These are phyloP conservation scores for Solanum appendiculatum DNA, from an alignment of 257 asterid genomes.

Conservation along the genomic window DNA sequence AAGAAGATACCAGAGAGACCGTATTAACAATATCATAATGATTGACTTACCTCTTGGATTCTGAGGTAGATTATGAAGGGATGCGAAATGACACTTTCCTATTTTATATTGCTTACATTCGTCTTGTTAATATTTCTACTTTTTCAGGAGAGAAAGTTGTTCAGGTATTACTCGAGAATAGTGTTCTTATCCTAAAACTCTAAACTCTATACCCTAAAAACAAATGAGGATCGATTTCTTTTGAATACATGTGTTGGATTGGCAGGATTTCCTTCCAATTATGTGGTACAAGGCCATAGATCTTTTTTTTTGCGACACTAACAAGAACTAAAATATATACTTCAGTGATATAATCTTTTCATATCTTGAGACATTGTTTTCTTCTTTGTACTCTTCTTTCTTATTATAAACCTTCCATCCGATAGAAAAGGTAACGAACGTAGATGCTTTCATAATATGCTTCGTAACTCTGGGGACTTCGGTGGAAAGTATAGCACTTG, in stretches of 20 bases:
- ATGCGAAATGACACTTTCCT: too few relatives aligned
- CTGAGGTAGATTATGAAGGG: too few relatives aligned
- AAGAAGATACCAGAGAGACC: too few relatives aligned
- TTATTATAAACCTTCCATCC: not conserved
- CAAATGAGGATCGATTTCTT: not conserved
- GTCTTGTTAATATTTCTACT: not conserved
- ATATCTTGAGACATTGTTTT: not conserved
- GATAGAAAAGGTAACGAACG: not conserved
- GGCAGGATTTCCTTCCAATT: too few relatives aligned
- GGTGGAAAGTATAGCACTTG: not conserved
- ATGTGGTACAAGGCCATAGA: too few relatives aligned
- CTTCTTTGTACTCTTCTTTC: not conserved
- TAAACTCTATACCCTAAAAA: too few relatives aligned
- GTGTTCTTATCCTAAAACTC: not conserved
- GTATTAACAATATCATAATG: too few relatives aligned
- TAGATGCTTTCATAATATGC: not conserved
- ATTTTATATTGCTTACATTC: not conserved
- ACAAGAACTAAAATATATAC: too few relatives aligned
- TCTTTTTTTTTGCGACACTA: too few relatives aligned
- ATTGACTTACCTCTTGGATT: too few relatives aligned
- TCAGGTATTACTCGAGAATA: not conserved
- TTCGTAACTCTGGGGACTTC: not conserved
- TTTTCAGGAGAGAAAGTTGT: not conserved
- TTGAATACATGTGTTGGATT: not conserved
- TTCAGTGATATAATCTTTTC: too few relatives aligned